Base-by-base conservation (phyloP, 2,329 filamentous ascomycete genomes). In the Pseudocercospora musae region DNA sequence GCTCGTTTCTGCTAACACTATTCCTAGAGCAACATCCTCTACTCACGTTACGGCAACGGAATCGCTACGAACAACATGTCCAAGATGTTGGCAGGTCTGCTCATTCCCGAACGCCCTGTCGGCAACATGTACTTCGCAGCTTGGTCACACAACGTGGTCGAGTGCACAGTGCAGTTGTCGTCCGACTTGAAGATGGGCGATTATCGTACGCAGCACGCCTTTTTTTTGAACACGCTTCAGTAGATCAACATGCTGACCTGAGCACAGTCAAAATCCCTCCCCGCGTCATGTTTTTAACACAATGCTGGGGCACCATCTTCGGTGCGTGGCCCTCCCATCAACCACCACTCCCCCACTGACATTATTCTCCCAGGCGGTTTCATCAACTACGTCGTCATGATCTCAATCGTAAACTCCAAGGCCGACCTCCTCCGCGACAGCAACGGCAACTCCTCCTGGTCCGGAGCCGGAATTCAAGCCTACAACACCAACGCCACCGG, bases 71-170 rank as follows among this genome's bases (percentile, higher is more conserved):
- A 85, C 68, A 84, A 85, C 60, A 62, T 86, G 42, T 85, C 82
- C 20, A 85, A 85, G 66, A 83, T 85, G 82, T 62, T 85, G 53
- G 83, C 79, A 0, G 83, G 83, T 56, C 74, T 84, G 2, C 72
- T 82, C 61, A 66, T 84, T 2, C 83, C 83, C 1, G 80, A 78
- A 1, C 78, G 79, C 1, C 83, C 83, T 0, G 67, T 85, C 4
- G 83, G 81, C 2, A 85, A 85, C 71, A 83, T 85, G 80, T 85
- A 85, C 70, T 85, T 85, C 69, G 81, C 83, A 7, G 80, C 80
- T 10, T 86, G 83, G 83, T 85, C 83, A 0, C 84, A 86, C 72
- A 84, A 81, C 40, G 81, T 85, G 54, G 85, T 86, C 54, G 11
- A 60, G 2, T 83, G 83, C 55, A 74, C 78, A 0, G 80, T 86